These are phyloP conservation scores for Tylopilus subfusipes DNA, from an alignment of 768 basidiomycete species.

Conservation along the genomic window DNA sequence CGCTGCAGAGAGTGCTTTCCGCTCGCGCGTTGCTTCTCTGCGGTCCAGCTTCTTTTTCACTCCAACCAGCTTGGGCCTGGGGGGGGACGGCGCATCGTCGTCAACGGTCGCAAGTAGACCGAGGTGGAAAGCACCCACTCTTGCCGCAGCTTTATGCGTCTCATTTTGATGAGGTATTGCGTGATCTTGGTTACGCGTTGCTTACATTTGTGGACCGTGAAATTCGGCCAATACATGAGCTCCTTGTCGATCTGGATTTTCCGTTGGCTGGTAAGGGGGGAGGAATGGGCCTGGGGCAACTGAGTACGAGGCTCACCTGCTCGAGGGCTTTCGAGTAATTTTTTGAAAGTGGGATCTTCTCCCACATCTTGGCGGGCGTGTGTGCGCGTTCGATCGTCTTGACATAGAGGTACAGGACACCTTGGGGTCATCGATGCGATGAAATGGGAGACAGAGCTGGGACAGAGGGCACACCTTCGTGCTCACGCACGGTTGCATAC, in stretches of 20 bases:
- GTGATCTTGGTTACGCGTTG: slow-evolving; percentile 99
- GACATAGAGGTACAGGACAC: slow-evolving; percentile 86
- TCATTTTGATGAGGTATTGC: slow-evolving; percentile 98
- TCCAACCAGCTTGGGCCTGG: slow-evolving; percentile 87
- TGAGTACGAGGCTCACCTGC: slow-evolving; percentile 57
- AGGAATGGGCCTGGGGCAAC: not conserved
- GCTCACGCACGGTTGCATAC: slow-evolving; percentile 97
- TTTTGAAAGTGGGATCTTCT: slow-evolving; percentile 85
- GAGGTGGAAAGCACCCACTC: slow-evolving; percentile 50
- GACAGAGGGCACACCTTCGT: slow-evolving; percentile 62
- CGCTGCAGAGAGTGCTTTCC: slow-evolving; percentile 94
- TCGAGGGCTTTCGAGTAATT: slow-evolving; percentile 95
- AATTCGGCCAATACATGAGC: slow-evolving; percentile 97
- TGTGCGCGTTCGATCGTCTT: slow-evolving; percentile 99
- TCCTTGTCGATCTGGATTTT: slow-evolving; percentile 81
- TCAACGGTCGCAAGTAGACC: not conserved
- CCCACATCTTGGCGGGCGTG: slow-evolving; percentile 97
- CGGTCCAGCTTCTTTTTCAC: slow-evolving; percentile 97
- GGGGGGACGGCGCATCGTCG: not conserved
- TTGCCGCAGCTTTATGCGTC: slow-evolving; percentile 79
- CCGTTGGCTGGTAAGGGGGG: not conserved
- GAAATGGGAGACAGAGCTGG: not conserved
- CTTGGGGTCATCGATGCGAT: slow-evolving; percentile 35
- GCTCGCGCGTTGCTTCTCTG: slow-evolving; percentile 87
- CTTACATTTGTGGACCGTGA: slow-evolving; percentile 98